A percentile compares a stretch with the other conserved stretches of the same genome.
These are phyloP conservation scores for Styphnolobium japonicum DNA, from an alignment of 306 rosid genomes.

Conservation along the genomic window DNA sequence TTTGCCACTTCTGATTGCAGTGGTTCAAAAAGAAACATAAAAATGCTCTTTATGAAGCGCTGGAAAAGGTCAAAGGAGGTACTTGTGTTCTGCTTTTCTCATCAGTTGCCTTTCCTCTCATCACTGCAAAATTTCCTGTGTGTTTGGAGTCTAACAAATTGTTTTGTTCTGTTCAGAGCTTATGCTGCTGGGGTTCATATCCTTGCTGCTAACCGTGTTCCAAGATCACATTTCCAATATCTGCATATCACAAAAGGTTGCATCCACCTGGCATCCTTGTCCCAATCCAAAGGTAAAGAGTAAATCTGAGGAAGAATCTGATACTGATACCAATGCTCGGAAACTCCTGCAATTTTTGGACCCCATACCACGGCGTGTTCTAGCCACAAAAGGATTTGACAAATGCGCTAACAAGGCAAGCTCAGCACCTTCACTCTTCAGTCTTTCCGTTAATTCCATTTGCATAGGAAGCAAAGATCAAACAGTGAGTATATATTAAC, in stretches of 20 bases:
- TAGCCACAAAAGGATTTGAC: constrained; percentile 40
- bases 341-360: constrained; percentile 27
- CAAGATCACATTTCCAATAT: constrained; percentile 34
- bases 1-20: constrained; percentile 13
- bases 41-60: constrained; percentile 34
- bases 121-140: not conserved
- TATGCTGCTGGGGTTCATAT: constrained; percentile 36
- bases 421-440: not conserved
- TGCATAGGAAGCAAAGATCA: not conserved
- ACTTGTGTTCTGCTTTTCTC: not conserved
- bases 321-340: not conserved
- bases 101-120: not conserved
- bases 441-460: not conserved
- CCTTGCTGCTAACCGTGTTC: constrained; percentile 32
- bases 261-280: constrained; percentile 36
- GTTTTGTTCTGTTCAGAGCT: constrained; percentile 31
- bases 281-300: not conserved
- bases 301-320: not conserved
- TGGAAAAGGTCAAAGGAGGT: constrained; percentile 45
- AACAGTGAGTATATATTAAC: no score
- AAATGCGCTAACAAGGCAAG: constrained; percentile 27
- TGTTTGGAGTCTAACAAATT: not conserved
- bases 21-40: constrained; percentile 35
- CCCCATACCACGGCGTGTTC: constrained; percentile 24
- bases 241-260: constrained; percentile 12